phyloP scores from a whole-genome alignment of 108 stramenopile genomes.

The Fragilariopsis cylindrus region DNA sequence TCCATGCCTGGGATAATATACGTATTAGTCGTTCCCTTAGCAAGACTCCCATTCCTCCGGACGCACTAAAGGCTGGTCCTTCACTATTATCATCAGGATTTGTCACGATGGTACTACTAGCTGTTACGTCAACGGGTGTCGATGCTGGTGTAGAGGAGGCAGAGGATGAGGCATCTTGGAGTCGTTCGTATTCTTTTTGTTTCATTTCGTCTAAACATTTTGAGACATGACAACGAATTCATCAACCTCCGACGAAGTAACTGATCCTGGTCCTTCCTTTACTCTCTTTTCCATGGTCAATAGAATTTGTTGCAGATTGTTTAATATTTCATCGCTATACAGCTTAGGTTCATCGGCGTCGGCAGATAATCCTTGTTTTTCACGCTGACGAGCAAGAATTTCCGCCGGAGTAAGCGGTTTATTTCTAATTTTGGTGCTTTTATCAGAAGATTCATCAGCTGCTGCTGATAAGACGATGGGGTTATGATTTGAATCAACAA shows the following conservation, averaged over 20 bases:
- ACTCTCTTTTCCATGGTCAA: conserved; percentile 65
- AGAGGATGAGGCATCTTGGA: conserved; percentile 4
- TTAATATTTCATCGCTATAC: conserved; percentile 55
- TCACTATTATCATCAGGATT: conserved; percentile 30
- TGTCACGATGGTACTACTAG: not conserved
- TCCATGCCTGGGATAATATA: conserved; percentile 77
- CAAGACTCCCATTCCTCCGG: conserved; percentile 50
- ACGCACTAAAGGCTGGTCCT: conserved; percentile 54
- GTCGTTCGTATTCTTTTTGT: conserved; percentile 37
- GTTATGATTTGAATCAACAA: not conserved
- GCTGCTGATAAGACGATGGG: not conserved
- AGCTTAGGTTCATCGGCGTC: conserved; percentile 51
- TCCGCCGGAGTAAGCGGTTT: conserved; percentile 26
- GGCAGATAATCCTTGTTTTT: conserved; percentile 27
- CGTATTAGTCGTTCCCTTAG: conserved; percentile 76
- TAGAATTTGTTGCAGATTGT: conserved; percentile 59
- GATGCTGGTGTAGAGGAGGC: conserved; percentile 14
- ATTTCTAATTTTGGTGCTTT: not conserved
- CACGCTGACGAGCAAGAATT: conserved; percentile 29
- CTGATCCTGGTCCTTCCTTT: conserved; percentile 53
- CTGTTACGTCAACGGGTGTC: not conserved
- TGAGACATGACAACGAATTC: conserved; percentile 38
- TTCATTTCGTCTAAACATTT: conserved; percentile 69
- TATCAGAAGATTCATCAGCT: not conserved
- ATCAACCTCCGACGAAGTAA: conserved; percentile 51